These are phyloP conservation scores for Claviceps purpurea DNA, from an alignment of 2,329 filamentous ascomycete genomes.

Conservation along the genomic window DNA sequence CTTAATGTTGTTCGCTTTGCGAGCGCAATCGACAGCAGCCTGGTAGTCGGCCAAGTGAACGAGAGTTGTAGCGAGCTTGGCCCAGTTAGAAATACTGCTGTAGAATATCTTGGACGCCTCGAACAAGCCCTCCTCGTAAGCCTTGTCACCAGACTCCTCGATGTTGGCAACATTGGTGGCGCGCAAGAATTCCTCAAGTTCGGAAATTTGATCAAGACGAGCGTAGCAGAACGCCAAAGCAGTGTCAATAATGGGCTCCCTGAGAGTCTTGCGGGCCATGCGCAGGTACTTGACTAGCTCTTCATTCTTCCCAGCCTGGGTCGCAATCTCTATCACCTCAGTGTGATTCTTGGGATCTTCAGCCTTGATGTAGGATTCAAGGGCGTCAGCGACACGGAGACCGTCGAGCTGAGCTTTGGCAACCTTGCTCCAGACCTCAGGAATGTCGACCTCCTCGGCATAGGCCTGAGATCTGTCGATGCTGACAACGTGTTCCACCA, in stretches of 20 bases:
- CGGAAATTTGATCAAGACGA: conserved; percentile 76
- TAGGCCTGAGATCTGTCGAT: conserved; percentile 95
- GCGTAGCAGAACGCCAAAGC: conserved; percentile 88
- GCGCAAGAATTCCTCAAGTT: conserved; percentile 92
- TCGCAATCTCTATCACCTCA: conserved; percentile 93
- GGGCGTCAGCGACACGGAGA: conserved; percentile 79
- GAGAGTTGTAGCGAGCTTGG: conserved; percentile 91
- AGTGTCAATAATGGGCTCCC: conserved; percentile 88
- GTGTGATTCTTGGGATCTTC: conserved; percentile 83
- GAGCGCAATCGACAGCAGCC: conserved; percentile 89
- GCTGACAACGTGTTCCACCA: conserved; percentile 93
- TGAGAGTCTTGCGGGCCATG: conserved; percentile 94
- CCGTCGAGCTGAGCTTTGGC: conserved; percentile 96
- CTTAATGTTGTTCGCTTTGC: conserved; percentile 98
- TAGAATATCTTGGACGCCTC: conserved; percentile 99
- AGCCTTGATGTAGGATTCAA: conserved; percentile 95
- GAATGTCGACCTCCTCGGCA: conserved; percentile 83
- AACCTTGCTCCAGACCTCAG: conserved; percentile 96
- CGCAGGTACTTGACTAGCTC: conserved; percentile 92
- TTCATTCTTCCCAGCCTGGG: conserved; percentile 92
- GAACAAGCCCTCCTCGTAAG: conserved; percentile 84
- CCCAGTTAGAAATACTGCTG: conserved; percentile 98
- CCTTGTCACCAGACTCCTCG: conserved; percentile 95
- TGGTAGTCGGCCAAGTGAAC: conserved; percentile 98
- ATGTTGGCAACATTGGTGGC: conserved; percentile 90